Base-by-base conservation (phyloP, 768 basidiomycete genomes). In the Suillus occidentalis region DNA sequence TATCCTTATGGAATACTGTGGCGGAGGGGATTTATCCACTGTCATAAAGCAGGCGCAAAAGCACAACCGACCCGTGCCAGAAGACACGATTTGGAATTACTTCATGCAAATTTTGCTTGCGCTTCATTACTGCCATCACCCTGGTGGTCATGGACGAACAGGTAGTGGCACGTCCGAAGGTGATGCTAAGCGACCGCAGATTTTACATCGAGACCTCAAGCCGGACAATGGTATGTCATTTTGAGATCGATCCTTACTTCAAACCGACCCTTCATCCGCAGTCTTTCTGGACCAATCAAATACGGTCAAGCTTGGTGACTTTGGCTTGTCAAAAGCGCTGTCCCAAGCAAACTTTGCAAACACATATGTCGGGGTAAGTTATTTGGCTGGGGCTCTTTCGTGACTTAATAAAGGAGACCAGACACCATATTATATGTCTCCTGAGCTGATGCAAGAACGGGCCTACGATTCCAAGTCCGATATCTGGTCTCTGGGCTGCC, bases 381-480 rank as follows among this genome's bases (percentile, higher is more conserved):
- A 45, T 25, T 42, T 34, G 12, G 57, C 40, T 43, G 7, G 13
- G 12, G 50, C 43, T 42, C 22, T 31, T 55, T 22, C 55, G 37
- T 40, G 66, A 63, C 25, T 42, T 28, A 42, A 39, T 20, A 6
- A 69, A 91, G 89, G 92, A 25, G 22, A 18, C n/a, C 70, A 98
- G 95, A 99, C 97, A 4, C 97, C 97, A 4, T 96, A 99, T 75
- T 99, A 99, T 80, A 99, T 99, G 97, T 97, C 95, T 1, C 97
- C 97, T 0, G 97, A 99, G 76, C 84, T 99, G 40, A 94, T 98
- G 87, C 94, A 93, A 79, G 97, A 99, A 74, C 95, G 94, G 74
- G 87, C 94, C 4, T 99, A 99, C 77, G 97, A 98, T 78, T 91
- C 94, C 8, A 99, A 99, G 79, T 95, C 93, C 0, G 97, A 99